Base-by-base conservation (phyloP, 768 basidiomycete species). In the Agaricus blazei region DNA sequence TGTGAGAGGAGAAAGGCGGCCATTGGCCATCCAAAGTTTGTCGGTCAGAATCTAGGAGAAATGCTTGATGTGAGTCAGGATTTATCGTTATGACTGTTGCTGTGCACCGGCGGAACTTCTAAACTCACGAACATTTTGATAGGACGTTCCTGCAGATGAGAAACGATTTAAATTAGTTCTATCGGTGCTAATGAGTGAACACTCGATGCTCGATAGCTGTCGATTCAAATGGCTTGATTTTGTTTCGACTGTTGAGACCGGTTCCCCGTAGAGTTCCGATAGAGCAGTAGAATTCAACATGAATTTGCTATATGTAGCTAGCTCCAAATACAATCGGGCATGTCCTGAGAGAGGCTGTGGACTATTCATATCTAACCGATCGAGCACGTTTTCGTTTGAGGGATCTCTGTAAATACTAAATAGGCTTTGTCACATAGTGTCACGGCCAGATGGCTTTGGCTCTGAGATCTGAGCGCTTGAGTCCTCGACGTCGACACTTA, bases 191-290 rank as follows among this genome's bases (percentile, higher is more conserved):
- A 68, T 83, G 59, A 71, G 72, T 4, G 83, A 84, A 58, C 62
- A 67, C 34, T 81, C 83, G 3, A 68, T 85, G 38, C 67, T 85
- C 57, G 75, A 83, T 53, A 75, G 76, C 56, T 83, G 83, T 59
- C 65, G 68, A 53, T 56, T 48, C 26, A 46, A 69, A 72, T 42
- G 60, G 65, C 29, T 84, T 79, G 84, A 67, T 57, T 15, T 71
- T 45, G 29, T 9, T n/a, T 12, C 42, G 28, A 9, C 40, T 28
- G 9, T 50, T 15, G 41, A 5, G 9, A 24, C n/a, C 9, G 47
- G 26, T 26, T 5, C 26, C 9, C 15, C 19, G 19, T 19, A 19
- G 40, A 12, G 9, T 23, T n/a, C 23, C 26, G 44, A 28, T 45
- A 26, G 23, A 24, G 2, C 24, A 45, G 44, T 45, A 19, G 34